Conservation (phyloP, 331 rosid genomes). For the Malus hybrid region DNA sequence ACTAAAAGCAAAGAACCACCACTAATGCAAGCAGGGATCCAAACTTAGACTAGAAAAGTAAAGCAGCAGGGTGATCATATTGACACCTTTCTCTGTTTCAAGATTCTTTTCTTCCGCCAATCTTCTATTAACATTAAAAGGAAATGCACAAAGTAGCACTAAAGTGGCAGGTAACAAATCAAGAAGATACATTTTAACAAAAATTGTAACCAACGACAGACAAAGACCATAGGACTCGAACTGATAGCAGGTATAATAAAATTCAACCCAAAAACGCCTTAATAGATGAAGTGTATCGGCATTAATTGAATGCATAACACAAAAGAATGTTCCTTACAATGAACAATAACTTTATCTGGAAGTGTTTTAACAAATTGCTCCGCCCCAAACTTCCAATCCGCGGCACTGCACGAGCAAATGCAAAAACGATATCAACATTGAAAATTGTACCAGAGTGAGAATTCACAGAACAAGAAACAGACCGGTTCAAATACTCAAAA, state of each 20-base stretch:
- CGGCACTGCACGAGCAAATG: slow-evolving; percentile 47
- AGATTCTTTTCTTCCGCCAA: not conserved
- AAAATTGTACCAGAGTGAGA: not conserved
- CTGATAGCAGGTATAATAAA: not conserved
- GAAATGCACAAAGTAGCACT: not conserved
- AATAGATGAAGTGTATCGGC: not conserved
- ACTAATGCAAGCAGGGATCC: not conserved
- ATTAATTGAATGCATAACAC: not conserved
- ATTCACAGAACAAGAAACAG: not conserved
- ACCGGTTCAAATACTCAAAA: not conserved
- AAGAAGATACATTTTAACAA: no score
- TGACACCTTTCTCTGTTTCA: not conserved
- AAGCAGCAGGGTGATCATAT: not conserved
- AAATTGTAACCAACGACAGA: not conserved
- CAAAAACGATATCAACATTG: slow-evolving; percentile 4
- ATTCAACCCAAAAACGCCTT: not conserved
- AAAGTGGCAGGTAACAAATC: not conserved
- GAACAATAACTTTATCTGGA: slow-evolving; percentile 82
- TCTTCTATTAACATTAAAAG: not conserved
- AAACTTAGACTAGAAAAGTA: not conserved
- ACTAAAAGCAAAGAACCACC: no score
- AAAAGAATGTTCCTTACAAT: slow-evolving; percentile 47
- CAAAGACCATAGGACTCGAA: not conserved
- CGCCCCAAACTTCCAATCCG: slow-evolving; percentile 91
- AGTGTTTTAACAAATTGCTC: slow-evolving; percentile 72